phyloP scores from a whole-genome alignment of 129 eudicot genomes.

The Dittrichia graveolens region DNA sequence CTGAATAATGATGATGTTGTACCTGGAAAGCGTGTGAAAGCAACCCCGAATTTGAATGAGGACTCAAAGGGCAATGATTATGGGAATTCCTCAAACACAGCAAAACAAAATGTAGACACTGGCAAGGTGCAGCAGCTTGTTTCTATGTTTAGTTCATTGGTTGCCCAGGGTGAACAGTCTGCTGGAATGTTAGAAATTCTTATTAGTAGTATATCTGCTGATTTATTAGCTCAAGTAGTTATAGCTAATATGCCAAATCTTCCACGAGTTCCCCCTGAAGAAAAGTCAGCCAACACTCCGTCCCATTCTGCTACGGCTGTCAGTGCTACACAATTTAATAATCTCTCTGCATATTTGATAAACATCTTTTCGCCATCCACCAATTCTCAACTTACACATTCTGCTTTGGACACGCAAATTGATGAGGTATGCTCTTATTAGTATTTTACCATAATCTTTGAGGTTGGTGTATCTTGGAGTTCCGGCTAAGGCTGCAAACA shows the following conservation, averaged over 20 bases:
- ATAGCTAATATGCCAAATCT: slow-evolving; percentile 86
- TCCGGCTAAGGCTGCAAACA: background rate
- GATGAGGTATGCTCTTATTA: slow-evolving; percentile 35
- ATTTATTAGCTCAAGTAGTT: slow-evolving; percentile 90
- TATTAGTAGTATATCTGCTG: slow-evolving; percentile 88
- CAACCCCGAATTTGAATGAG: slow-evolving; percentile 43
- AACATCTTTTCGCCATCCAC: slow-evolving; percentile 50
- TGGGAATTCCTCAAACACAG: slow-evolving; percentile 41
- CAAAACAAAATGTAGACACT: slow-evolving; percentile 48
- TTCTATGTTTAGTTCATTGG: slow-evolving; percentile 85
- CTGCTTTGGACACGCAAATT: slow-evolving; percentile 34
- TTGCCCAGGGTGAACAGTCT: slow-evolving; percentile 98
- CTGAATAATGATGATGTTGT: slow-evolving; percentile 50
- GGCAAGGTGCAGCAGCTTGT: slow-evolving; percentile 91
- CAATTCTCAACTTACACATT: slow-evolving; percentile 33
- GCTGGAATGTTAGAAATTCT: slow-evolving; percentile 79
- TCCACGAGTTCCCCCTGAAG: slow-evolving; percentile 60
- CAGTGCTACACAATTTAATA: slow-evolving; percentile 32
- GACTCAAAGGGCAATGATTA: slow-evolving; percentile 30
- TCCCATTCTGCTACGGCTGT: slow-evolving; percentile 31
- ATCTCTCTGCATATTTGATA: slow-evolving; percentile 61
- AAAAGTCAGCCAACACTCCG: slow-evolving; percentile 27
- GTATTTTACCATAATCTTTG: background rate
- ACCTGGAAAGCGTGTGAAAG: slow-evolving; percentile 70
- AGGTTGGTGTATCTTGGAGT: background rate